Percentiles rank a stretch among this genome's conserved stretches.
Conservation (phyloP, 192 early-diverging fungal species). For the Spizellomyces punctatus region DNA sequence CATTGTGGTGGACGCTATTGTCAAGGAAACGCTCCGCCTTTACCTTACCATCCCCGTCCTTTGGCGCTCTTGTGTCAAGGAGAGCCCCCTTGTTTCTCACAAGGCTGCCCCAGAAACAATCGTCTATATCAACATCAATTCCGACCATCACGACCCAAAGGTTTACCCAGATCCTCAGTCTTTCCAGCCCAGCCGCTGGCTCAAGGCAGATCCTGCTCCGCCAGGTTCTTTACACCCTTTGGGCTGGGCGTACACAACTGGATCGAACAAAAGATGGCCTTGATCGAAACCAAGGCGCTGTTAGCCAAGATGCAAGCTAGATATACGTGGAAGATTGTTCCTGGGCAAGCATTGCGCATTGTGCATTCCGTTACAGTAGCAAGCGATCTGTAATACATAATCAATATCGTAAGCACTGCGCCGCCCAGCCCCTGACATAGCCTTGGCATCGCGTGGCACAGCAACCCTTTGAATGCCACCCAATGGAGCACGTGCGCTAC, state of each 20-base stretch:
- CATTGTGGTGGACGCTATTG: neutral
- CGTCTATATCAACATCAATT: slow-evolving; percentile 33
- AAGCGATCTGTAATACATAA: no score
- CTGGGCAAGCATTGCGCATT: slow-evolving; percentile 6
- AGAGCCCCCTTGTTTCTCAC: slow-evolving; percentile 33
- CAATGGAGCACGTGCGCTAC: no score
- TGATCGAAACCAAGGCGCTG: neutral
- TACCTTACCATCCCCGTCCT: slow-evolving; percentile 35
- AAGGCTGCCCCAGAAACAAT: slow-evolving; percentile 27
- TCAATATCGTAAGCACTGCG: no score
- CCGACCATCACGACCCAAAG: slow-evolving; percentile 33
- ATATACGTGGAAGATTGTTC: slow-evolving; percentile 11
- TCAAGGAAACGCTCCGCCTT: slow-evolving; percentile 44
- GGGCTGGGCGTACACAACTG: neutral
- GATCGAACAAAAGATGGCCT: neutral
- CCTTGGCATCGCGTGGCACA: no score
- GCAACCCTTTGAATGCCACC: no score
- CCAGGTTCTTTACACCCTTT: neutral
- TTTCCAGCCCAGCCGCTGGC: slow-evolving; percentile 25
- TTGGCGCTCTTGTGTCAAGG: neutral
- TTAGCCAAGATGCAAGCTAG: neutral
- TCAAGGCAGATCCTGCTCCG: neutral
- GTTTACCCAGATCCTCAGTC: slow-evolving; percentile 34
- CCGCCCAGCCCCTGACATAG: no score
- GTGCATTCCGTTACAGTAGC: neutral